phyloP scores from a whole-genome alignment of 2,329 filamentous ascomycete genomes.

The Plectosphaerella cucumerina region DNA sequence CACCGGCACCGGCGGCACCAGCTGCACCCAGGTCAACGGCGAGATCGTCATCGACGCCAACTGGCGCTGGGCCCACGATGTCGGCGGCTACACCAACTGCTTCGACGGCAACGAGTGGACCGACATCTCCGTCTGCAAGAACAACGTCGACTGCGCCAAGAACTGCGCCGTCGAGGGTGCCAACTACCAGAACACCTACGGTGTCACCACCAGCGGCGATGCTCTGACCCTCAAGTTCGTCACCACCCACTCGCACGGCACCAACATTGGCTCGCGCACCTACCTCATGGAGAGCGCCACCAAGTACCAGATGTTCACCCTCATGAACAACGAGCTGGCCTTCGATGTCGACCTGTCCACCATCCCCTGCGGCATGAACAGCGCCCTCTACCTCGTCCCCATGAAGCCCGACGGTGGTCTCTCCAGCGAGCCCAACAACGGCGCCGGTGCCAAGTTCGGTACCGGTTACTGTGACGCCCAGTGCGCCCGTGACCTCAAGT shows the following conservation, averaged over 20 bases:
- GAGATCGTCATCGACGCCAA: conserved; percentile 43
- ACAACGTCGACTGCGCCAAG: conserved; percentile 28
- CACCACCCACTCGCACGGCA: conserved; percentile 34
- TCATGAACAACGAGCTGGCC: conserved; percentile 57
- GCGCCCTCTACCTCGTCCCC: conserved; percentile 37
- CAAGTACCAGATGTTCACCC: conserved; percentile 53
- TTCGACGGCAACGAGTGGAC: conserved; percentile 33
- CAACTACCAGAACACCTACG: conserved; percentile 36
- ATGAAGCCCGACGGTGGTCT: conserved; percentile 51
- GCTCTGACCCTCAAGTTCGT: conserved; percentile 44
- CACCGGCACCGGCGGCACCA: conserved; percentile 12
- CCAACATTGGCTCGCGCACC: conserved; percentile 37
- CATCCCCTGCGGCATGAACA: conserved; percentile 59
- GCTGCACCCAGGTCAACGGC: conserved; percentile 33
- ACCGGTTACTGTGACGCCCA: conserved; percentile 51
- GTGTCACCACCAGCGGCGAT: conserved; percentile 38
- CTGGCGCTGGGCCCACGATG: conserved; percentile 43
- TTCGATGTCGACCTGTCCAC: conserved; percentile 61
- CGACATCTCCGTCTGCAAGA: conserved; percentile 20
- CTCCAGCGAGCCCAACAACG: conserved; percentile 38
- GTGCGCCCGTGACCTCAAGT: conserved; percentile 44
- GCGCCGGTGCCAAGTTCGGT: conserved; percentile 47
- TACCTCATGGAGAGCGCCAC: conserved; percentile 51
- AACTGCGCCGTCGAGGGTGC: conserved; percentile 39
- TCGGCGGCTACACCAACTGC: conserved; percentile 33